Evolutionary conservation across 768 basidiomycete species (phyloP), one percentile per base, ranked within the genome.

Genomic region (Boletus tylopilopsis): DNA sequence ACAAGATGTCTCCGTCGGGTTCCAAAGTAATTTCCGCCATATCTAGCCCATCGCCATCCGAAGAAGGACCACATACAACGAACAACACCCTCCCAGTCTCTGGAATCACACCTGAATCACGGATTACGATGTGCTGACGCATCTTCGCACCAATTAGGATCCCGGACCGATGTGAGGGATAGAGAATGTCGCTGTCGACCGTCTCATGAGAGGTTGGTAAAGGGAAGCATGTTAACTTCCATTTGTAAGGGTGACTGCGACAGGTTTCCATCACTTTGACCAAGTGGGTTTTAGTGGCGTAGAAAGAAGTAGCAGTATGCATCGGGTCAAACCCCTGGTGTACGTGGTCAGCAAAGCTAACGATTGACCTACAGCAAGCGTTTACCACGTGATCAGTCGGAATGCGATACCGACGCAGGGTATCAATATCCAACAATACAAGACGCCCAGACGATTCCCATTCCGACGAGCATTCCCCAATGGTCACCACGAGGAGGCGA

Each of bases 171-270:
- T 50, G 53, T 2, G 53, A 56, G 33, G 19, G 37, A 36, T 24
- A 11, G 19, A 56, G 42, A 12, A 36, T n/a, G 2, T 47, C 19
- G 29, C 27, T 46, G 2, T 40, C 52, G 13, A 21, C 22, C 30
- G 30, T 29, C 16, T 23, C 29, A 4, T 24, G 18, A 11, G 23
- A 9, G 5, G 4, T 13, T 3, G 49, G 49, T 16, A 55, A 38
- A 18, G 39, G 46, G 30, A 55, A 57, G 35, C 49, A 55, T 34
- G 48, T 49, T 35, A 55, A 2, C 46, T 39, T 25, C 7, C 43
- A 50, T n/a, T 11, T 38, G 16, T 40, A 21, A n/a, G 10, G 29
- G n/a, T n/a, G n/a, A n/a, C n/a, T 18, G 25, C 5, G 11, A 13
- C 21, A 13, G 9, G 15, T 29, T 18, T 44, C 34, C 10, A 18